Base-by-base conservation (phyloP, 164 flowering plant genomes). In the Vitis riparia region DNA sequence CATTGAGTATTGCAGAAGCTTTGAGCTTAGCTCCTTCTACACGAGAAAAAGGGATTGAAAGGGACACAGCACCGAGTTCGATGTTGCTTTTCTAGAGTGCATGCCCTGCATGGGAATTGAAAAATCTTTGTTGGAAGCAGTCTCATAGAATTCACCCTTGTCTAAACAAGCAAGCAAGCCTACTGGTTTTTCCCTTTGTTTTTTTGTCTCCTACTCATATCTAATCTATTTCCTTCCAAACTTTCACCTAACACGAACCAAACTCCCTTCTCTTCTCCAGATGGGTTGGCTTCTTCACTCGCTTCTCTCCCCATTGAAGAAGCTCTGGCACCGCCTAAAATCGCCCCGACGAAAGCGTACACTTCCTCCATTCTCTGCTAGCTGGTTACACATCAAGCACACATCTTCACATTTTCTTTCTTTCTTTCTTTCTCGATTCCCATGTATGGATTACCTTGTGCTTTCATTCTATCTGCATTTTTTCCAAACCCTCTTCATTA, bases 231-330 rank as follows among this genome's bases (percentile, higher is more conserved):
- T 79, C 75, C 67, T 78, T 68, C 73, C 58, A 15, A 57, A 44
- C 73, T 68, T 72, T 71, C 73, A 77, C 79, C 81, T 74, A 78
- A 73, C 68, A 77, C 57, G 73, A 76, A 63, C 59, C 77, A 64
- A 50, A 75, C 70, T 23, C 27, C 27, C 27, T 23, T 71, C 65
- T 65, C 62, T 73, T 70, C 68, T 68, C 67, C 72, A 71, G 69
- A 88, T 88, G 92, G 86, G 87, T 68, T 88, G 89, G 90, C 78
- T 85, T 30, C 87, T 37, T 30, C 87, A 72, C 8, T 84, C 88
- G 77, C 78, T 87, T 76, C 12, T 87, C 76, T 82, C 81, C 69
- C 88, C 89, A 53, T 71, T 89, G 73, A 89, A 83, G 89, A 89
- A 84, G 82, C 75, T 87, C 16, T 85, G 88, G 89, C 15, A 67